A percentile compares a stretch with the other conserved stretches of the same genome.
These are phyloP conservation scores for Hypericum androsaemum DNA, from an alignment of 345 rosid species.

Conservation along the genomic window DNA sequence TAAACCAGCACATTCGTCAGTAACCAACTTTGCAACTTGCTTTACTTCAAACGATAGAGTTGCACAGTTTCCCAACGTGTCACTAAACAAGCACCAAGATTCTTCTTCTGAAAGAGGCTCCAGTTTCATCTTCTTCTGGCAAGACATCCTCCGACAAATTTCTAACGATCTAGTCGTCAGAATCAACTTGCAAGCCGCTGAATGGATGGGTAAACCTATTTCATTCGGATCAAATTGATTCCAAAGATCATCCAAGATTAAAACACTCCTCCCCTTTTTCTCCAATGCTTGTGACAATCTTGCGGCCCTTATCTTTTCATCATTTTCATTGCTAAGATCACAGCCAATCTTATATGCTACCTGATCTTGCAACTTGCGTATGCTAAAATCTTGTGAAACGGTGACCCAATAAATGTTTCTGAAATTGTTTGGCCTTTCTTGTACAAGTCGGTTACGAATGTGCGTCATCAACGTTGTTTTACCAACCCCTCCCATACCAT, in stretches of 20 bases:
- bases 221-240: background rate
- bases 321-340: conserved; percentile 1
- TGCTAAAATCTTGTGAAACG: conserved; percentile 9
- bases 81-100: conserved; percentile 16
- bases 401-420: conserved; percentile 21
- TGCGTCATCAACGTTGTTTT: conserved; percentile 14
- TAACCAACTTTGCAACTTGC: conserved; percentile 8
- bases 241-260: conserved; percentile 9
- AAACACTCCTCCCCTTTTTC: conserved; percentile 1
- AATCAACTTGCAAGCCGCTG: conserved; percentile 4
- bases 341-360: conserved; percentile 6
- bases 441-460: conserved; percentile 7
- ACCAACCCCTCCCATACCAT: conserved; percentile 16
- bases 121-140: conserved; percentile 6
- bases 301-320: background rate
- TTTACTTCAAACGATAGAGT: conserved; percentile 3
- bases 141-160: conserved; percentile 1
- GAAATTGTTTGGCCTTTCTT: background rate
- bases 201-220: background rate
- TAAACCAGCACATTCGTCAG: conserved; percentile 12
- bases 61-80: conserved; percentile 11
- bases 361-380: conserved; percentile 2
- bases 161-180: background rate
- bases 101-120: conserved; percentile 15
- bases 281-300: conserved; percentile 4